Evolutionary conservation across 2,329 filamentous ascomycete genomes (phyloP).

Genomic region (Venturiaceae sp.): DNA sequence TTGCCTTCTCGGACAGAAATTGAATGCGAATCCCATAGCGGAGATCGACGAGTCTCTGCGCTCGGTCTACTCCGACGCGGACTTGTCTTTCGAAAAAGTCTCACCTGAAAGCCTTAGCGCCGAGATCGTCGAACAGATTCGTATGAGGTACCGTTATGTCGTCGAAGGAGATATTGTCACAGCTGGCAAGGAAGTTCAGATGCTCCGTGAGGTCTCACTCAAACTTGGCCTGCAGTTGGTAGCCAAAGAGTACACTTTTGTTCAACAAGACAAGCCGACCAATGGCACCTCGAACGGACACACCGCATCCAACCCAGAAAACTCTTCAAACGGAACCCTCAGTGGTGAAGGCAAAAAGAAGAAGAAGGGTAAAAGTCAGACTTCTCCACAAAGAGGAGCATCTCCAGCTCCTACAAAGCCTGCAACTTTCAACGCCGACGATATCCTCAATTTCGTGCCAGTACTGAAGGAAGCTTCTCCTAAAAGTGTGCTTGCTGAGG

Average conservation of each 20-base stretch:
- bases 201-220: constrained; percentile 79
- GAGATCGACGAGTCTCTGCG: constrained; percentile 68
- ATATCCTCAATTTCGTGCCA: constrained; percentile 88
- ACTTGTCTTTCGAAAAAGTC: constrained; percentile 70
- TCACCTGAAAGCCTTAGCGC: constrained; percentile 62
- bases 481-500: constrained; percentile 65
- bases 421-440: constrained; percentile 68
- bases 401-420: constrained; percentile 35
- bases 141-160: constrained; percentile 65
- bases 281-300: constrained; percentile 11
- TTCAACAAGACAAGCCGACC: constrained; percentile 15
- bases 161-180: constrained; percentile 60
- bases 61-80: constrained; percentile 68
- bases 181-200: constrained; percentile 63
- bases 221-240: constrained; percentile 86
- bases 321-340: constrained; percentile 10
- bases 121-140: constrained; percentile 63
- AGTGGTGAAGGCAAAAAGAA: constrained; percentile 41
- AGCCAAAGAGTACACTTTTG: constrained; percentile 67
- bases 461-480: constrained; percentile 91
- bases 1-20: constrained; percentile 69
- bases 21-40: constrained; percentile 69
- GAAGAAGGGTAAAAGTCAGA: constrained; percentile 44
- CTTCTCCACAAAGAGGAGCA: constrained; percentile 35
- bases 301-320: not conserved